Evolutionary conservation across 768 basidiomycete species (phyloP).

Genomic region (Xanthoconium stramineum): DNA sequence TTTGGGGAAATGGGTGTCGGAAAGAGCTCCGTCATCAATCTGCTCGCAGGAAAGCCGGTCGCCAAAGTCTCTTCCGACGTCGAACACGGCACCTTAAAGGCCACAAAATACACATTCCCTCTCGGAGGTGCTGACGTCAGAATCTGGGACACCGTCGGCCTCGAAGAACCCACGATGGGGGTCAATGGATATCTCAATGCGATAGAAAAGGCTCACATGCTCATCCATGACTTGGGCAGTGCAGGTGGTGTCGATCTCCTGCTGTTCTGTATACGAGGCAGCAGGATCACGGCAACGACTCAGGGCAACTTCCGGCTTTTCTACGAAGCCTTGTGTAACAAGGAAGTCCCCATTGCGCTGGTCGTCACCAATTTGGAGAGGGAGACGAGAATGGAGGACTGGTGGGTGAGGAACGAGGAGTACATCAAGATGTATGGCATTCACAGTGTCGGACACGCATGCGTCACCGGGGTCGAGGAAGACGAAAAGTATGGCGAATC

Average conservation of each 20-base stretch:
- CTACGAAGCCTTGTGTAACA: constrained; percentile 36
- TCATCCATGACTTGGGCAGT: constrained; percentile 21
- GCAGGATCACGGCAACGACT: constrained; percentile 27
- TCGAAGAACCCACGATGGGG: constrained; percentile 30
- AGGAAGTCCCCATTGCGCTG: constrained; percentile 38
- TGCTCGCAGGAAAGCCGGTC: constrained; percentile 30
- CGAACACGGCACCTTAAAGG: constrained; percentile 33
- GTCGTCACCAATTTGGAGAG: constrained; percentile 41
- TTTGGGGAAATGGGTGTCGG: constrained; percentile 34
- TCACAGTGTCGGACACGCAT: constrained; percentile 35
- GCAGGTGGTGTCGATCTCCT: constrained; percentile 34
- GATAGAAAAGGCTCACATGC: constrained; percentile 27
- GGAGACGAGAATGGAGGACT: constrained; percentile 33
- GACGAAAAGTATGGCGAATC: constrained; percentile 36
- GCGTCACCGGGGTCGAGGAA: constrained; percentile 38
- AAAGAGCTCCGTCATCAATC: constrained; percentile 46
- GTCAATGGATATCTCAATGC: constrained; percentile 27
- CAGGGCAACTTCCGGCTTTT: constrained; percentile 41
- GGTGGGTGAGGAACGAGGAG: constrained; percentile 31
- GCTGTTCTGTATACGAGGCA: constrained; percentile 38
- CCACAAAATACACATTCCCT: constrained; percentile 22
- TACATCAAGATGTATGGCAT: constrained; percentile 27
- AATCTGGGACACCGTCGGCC: constrained; percentile 31
- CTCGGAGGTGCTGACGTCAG: constrained; percentile 8
- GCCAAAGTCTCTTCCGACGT: constrained; percentile 34